phyloP scores from a whole-genome alignment of 2,329 filamentous ascomycete species.

The Hypoxylon sp. region DNA sequence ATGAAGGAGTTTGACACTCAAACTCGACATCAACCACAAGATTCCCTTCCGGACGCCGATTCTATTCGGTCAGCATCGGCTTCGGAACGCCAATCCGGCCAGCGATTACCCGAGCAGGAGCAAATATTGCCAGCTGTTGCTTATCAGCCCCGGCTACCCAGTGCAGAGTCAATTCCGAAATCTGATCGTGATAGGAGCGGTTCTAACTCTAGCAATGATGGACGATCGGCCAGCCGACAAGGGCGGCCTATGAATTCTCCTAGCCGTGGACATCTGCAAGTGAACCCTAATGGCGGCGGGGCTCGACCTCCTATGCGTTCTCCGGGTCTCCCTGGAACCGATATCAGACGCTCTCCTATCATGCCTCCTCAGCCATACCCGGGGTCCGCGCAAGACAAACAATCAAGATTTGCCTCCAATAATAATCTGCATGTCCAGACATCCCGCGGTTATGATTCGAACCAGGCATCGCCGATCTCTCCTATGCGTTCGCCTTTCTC shows the following conservation, averaged over 20 bases:
- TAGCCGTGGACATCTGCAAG: conserved; percentile 50
- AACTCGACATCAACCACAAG: conserved; percentile 50
- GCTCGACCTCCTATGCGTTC: conserved; percentile 51
- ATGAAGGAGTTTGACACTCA: conserved; percentile 62
- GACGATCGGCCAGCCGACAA: conserved; percentile 52
- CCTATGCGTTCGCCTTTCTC: conserved; percentile 51
- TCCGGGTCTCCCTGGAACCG: conserved; percentile 58
- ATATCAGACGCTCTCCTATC: conserved; percentile 57
- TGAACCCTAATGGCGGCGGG: conserved; percentile 39
- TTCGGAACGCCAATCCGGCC: conserved; percentile 41
- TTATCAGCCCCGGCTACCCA: conserved; percentile 55
- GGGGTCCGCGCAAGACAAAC: conserved; percentile 39
- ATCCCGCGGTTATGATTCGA: conserved; percentile 49
- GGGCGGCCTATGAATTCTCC: conserved; percentile 51
- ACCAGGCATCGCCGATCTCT: conserved; percentile 57
- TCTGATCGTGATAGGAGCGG: conserved; percentile 62
- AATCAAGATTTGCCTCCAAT: conserved; percentile 39
- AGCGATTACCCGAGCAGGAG: conserved; percentile 55
- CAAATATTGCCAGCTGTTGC: conserved; percentile 55
- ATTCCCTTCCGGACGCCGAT: conserved; percentile 32
- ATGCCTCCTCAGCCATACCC: conserved; percentile 56
- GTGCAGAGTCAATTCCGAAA: conserved; percentile 53
- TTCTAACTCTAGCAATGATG: conserved; percentile 62
- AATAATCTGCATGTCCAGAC: conserved; percentile 49
- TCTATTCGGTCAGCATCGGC: conserved; percentile 35